These are phyloP conservation scores for Rasamsonia emersonii DNA, from an alignment of 2,329 filamentous ascomycete species.

Conservation along the genomic window DNA sequence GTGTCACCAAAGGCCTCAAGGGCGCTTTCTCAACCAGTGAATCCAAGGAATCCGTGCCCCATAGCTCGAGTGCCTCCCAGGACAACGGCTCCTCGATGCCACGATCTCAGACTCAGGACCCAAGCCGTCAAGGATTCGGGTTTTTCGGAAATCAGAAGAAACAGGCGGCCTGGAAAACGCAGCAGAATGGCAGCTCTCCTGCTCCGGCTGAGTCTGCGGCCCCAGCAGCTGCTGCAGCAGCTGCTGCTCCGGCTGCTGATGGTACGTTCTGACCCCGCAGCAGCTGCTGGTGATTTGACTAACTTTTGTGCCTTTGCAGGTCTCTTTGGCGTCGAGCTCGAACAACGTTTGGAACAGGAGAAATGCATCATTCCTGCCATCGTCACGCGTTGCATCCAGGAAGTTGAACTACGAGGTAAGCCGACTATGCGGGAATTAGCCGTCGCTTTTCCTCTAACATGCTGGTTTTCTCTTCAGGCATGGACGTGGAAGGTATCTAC, in stretches of 20 bases:
- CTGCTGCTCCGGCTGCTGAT: conserved; percentile 19
- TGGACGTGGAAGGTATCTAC: conserved; percentile 97
- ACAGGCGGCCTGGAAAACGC: conserved; percentile 31
- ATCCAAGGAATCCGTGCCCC: conserved; percentile 55
- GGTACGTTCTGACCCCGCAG: conserved; percentile 27
- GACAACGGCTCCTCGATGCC: conserved; percentile 22
- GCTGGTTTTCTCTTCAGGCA: conserved; percentile 37
- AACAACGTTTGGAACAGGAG: conserved; percentile 78
- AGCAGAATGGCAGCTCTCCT: conserved; percentile 36
- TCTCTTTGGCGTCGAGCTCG: conserved; percentile 84
- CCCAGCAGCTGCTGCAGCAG: too few relatives aligned
- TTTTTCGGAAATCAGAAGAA: conserved; percentile 54
- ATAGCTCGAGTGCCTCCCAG: conserved; percentile 37
- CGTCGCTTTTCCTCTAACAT: conserved; percentile 7
- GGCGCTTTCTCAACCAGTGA: conserved; percentile 73
- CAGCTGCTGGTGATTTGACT: conserved; percentile 1
- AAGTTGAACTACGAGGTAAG: conserved; percentile 79
- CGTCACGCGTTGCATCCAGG: conserved; percentile 87
- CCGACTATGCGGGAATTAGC: conserved; percentile 2
- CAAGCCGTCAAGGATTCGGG: conserved; percentile 55
- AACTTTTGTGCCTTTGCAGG: conserved; percentile 17
- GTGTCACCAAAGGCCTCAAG: conserved; percentile 88
- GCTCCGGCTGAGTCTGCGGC: conserved; percentile 30
- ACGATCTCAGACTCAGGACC: conserved; percentile 35
- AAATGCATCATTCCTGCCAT: conserved; percentile 82